Base-by-base conservation (phyloP, 108 stramenopile species). In the Cyclotella distinguenda region DNA sequence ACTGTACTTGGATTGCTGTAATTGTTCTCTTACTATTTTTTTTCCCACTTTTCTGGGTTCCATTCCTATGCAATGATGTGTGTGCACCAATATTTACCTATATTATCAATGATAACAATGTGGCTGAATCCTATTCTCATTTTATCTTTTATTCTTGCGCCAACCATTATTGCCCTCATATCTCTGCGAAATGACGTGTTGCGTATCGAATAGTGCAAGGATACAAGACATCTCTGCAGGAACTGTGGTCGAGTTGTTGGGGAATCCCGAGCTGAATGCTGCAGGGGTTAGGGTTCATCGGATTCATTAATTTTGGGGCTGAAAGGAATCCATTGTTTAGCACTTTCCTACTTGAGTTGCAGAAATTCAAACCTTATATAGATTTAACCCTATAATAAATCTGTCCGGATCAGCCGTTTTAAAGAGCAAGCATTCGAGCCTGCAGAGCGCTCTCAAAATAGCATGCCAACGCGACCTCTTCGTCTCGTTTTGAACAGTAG, bases 401-500 rank as follows among this genome's bases (percentile, higher is more conserved):
- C n/a, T n/a, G n/a, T n/a, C n/a, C n/a, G 10, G 15, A 22, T 3
- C 8, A 22, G 38, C 28, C n/a, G 16, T 3, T 13, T 59, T 43
- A 58, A 11, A 68, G 81, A 60, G 72, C 78, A 26, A 84, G 40
- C 83, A 84, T 84, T 54, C 79, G 60, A 13, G 53, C 58, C 12
- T 56, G 36, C 33, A 84, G 44, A 32, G 49, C 31, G 46, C 78
- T 81, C 22, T 42, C 64, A 74, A 81, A 84, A 45, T 15, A 48
- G 16, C 32, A 39, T 44, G 42, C 19, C 25, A 84, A 45, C 18
- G 53, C 32, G 18, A 51, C 62, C 49, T 81, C 74, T 25, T 84
- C 74, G 6, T 26, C 21, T 44, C 70, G 23, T 28, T 72, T 54
- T n/a, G 64, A 53, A 31, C 70, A 50, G 72, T 70, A 88, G 2